Conservation (phyloP, 495 filamentous ascomycete species). For the Hypoxylon crocopeplum region DNA sequence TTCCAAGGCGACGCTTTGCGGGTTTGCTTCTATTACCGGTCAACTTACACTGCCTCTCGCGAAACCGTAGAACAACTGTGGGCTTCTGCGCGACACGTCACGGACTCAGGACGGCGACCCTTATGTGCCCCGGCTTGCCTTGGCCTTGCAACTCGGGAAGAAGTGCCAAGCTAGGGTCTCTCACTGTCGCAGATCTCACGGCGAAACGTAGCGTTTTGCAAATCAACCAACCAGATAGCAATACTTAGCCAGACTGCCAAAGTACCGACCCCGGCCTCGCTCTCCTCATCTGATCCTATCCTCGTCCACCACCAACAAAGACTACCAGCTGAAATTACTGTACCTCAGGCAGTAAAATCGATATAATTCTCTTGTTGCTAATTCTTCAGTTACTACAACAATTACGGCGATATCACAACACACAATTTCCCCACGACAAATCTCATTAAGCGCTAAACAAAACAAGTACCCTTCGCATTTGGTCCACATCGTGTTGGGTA, state of each 20-base stretch:
- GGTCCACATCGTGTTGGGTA: constrained; percentile 24
- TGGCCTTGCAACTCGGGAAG: constrained; percentile 3
- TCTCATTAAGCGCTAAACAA: not conserved
- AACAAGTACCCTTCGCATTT: constrained; percentile 12
- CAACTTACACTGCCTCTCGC: constrained; percentile 28
- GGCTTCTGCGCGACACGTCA: constrained; percentile 34
- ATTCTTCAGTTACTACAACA: not conserved
- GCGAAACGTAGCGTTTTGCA: constrained; percentile 27
- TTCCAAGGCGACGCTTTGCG: constrained; percentile 4
- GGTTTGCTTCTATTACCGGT: constrained; percentile 15
- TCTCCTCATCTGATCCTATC: constrained; percentile 14
- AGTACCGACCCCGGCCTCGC: constrained; percentile 4
- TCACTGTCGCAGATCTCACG: constrained; percentile 34
- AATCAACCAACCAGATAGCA: constrained; percentile 3
- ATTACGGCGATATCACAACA: too few species aligned
- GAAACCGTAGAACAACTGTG: constrained; percentile 18
- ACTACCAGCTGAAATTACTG: not conserved
- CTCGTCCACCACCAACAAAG: not conserved
- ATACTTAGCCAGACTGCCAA: not conserved
- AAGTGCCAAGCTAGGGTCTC: constrained; percentile 32
- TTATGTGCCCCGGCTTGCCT: constrained; percentile 16
- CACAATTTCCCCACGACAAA: too few species aligned
- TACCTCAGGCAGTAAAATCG: too few species aligned
- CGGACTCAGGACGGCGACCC: constrained; percentile 14
- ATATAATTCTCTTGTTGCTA: not conserved